Percentiles rank a stretch among this genome's conserved stretches.
phyloP scores from a whole-genome alignment of 148 eudicot genomes.

The Amaranthus palmeri region DNA sequence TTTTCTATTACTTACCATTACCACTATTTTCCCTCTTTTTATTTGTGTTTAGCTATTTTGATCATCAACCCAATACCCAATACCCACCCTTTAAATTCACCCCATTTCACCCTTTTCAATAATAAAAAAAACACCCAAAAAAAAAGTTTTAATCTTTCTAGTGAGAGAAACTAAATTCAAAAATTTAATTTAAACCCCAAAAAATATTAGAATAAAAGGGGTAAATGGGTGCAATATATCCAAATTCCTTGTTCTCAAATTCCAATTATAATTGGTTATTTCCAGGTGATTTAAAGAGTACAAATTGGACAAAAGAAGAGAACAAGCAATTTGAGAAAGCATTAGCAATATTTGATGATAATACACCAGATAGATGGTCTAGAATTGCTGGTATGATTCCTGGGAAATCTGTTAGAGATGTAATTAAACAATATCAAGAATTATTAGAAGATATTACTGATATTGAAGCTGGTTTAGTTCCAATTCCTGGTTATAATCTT shows the following conservation, averaged over 20 bases:
- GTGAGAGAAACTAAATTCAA: not conserved
- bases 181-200: too few relatives aligned
- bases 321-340: conserved; percentile 88
- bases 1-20: not conserved
- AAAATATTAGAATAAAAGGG: too few relatives aligned
- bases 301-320: conserved; percentile 80
- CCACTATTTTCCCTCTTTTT: too few relatives aligned
- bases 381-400: conserved; percentile 73
- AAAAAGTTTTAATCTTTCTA: conserved; percentile 1
- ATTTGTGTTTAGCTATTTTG: not conserved
- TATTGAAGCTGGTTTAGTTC: conserved; percentile 86
- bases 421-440: conserved; percentile 54
- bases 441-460: conserved; percentile 68
- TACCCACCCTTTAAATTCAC: conserved; percentile 22
- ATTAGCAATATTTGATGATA: conserved; percentile 59
- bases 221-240: conserved; percentile 42
- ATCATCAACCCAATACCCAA: not conserved
- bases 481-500: conserved; percentile 62
- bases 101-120: conserved; percentile 13
- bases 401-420: conserved; percentile 70
- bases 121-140: conserved; percentile 9
- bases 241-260: conserved; percentile 32
- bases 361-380: conserved; percentile 70
- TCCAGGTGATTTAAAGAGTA: conserved; percentile 31
- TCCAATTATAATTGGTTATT: conserved; percentile 28